These are phyloP conservation scores for Globisporangium abappressorium DNA, from an alignment of 352 stramenopile species.

Conservation along the genomic window DNA sequence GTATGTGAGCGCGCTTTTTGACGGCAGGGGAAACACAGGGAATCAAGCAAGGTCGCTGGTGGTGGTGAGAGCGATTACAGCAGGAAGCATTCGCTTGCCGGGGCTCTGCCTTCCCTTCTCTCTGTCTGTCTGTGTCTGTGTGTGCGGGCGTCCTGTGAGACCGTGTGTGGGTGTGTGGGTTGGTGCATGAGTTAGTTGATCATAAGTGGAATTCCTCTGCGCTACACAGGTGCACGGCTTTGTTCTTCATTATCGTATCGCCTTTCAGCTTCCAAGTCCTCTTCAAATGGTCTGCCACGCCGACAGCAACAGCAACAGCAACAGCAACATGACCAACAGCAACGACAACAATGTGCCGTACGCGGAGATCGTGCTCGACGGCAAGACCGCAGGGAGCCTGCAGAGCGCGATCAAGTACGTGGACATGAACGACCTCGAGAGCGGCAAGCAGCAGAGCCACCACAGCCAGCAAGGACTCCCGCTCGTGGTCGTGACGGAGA, in stretches of 20 bases:
- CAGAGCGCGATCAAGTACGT: constrained; percentile 29
- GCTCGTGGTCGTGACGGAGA: constrained; percentile 9
- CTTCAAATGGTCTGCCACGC: constrained; percentile 21
- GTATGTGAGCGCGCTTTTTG: constrained; percentile 4
- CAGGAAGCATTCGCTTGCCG: background rate
- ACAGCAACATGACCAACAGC: constrained; percentile 45
- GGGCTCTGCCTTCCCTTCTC: background rate
- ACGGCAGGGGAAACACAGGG: background rate
- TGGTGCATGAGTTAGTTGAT: constrained; percentile 1
- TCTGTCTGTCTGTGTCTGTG: constrained; percentile 3
- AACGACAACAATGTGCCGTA: constrained; percentile 45
- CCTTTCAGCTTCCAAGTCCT: background rate
- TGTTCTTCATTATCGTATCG: constrained; percentile 6
- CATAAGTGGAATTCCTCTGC: constrained; percentile 23
- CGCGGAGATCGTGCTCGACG: constrained; percentile 55
- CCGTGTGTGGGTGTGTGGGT: background rate
- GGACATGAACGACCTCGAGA: constrained; percentile 29
- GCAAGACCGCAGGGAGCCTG: constrained; percentile 22
- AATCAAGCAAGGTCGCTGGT: background rate
- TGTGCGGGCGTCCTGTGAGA: background rate
- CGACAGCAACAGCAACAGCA: constrained; percentile 25
- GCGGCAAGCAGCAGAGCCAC: constrained; percentile 13
- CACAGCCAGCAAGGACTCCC: constrained; percentile 6
- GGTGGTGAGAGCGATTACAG: background rate
- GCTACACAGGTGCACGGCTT: constrained; percentile 9